Evolutionary conservation across 371 early-diverging fungal species (phyloP).

Genomic region (Globomyces sp.): DNA sequence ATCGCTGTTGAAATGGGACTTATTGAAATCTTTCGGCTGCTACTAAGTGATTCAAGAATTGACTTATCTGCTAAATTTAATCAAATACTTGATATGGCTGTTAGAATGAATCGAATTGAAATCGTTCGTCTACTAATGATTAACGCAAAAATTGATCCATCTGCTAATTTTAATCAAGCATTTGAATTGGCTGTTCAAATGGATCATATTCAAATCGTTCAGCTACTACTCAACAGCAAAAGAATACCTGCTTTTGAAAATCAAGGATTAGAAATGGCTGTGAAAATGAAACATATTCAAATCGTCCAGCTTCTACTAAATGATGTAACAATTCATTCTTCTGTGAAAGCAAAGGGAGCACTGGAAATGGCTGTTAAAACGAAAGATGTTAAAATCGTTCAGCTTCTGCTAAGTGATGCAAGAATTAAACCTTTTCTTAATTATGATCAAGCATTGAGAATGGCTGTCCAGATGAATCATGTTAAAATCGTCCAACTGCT

Average conservation of each 20-base stretch:
- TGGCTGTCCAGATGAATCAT: too few species aligned
- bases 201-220: slow-evolving; percentile 17
- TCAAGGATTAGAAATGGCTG: neutral
- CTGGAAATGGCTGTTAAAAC: too few species aligned
- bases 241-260: neutral
- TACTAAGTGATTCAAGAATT: slow-evolving; percentile 4
- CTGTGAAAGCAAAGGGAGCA: too few species aligned
- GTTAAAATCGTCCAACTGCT: neutral
- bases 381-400: too few species aligned
- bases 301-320: neutral
- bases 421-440: neutral
- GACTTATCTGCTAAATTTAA: neutral
- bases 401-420: too few species aligned
- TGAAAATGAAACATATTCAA: neutral
- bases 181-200: slow-evolving; percentile 15
- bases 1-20: neutral
- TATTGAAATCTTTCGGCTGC: slow-evolving; percentile 2
- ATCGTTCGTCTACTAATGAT: slow-evolving; percentile 8
- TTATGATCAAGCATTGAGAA: too few species aligned
- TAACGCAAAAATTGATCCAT: slow-evolving; percentile 12
- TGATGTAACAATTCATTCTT: neutral
- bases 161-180: slow-evolving; percentile 7
- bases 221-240: neutral
- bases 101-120: slow-evolving; percentile 7
- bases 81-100: slow-evolving; percentile 19